Evolutionary conservation across 805 yeast species (phyloP).

Genomic region (Wickerhamomyces tratensis): DNA sequence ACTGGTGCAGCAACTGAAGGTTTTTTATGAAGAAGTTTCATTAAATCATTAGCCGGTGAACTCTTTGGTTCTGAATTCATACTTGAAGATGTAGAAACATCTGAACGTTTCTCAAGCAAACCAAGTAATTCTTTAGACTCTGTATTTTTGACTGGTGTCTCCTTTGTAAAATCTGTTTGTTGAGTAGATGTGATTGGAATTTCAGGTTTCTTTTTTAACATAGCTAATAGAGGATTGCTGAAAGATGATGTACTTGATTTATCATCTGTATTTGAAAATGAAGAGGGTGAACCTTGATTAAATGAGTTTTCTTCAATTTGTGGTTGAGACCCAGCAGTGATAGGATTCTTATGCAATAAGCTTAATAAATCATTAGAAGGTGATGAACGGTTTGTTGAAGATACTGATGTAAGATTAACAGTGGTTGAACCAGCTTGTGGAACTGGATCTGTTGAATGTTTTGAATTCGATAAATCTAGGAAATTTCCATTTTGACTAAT

Average conservation of each 20-base stretch:
- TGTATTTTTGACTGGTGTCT: background rate
- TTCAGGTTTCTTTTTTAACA: conserved; percentile 1
- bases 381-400: background rate
- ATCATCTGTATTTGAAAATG: too few species aligned
- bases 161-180: conserved; percentile 1
- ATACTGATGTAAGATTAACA: background rate
- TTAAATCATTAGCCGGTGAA: conserved; percentile 11
- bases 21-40: conserved; percentile 9
- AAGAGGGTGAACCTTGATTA: too few species aligned
- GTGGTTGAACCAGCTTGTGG: too few species aligned
- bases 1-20: background rate
- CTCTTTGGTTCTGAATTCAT: conserved; percentile 5
- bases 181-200: too few species aligned
- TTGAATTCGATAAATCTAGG: too few species aligned
- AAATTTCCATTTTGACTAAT: too few species aligned
- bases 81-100: background rate
- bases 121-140: conserved; percentile 4
- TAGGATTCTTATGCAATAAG: conserved; percentile 1
- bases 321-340: background rate
- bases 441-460: too few species aligned
- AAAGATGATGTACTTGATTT: background rate
- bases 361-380: conserved; percentile 1
- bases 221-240: conserved; percentile 1
- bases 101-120: background rate
- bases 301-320: background rate